Evolutionary conservation across 2,329 filamentous ascomycete species (phyloP), one percentile per base, ranked within the genome.

Genomic region (Aspergillus thermomutatus): DNA sequence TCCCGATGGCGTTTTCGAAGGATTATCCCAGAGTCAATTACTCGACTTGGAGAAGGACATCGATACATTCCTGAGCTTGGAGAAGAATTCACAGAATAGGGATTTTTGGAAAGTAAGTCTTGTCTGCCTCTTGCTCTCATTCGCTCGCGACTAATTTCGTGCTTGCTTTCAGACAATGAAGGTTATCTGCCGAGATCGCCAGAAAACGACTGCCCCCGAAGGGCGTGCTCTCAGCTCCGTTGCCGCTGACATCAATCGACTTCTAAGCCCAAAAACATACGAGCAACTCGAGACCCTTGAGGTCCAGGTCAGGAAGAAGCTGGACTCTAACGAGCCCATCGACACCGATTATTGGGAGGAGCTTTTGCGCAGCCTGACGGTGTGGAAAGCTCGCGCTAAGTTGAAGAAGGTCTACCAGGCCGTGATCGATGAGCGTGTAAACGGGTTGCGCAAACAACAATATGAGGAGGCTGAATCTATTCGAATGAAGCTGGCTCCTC

Each of bases 291-390:
- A 92, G 69, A 84, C 84, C 19, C 80, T 99, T 50, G 93, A 99
- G 75, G 84, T 81, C 61, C 92, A 97, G 77, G 94, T 99, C 72
- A 87, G 86, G 70, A 80, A 82, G 17, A 99, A 99, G 77, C 79
- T 99, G 49, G 83, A 87, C 52, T 95, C 91, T 7, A 88, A 96
- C 69, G 92, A 97, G 69, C 87, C 90, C 9, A 93, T 99, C 63
- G 94, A 99, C 73, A 91, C 90, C 2, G 94, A 99, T 75, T 99
- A 97, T 73, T 99, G 94, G 94, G 91, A 96, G 70, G 91, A 96
- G 70, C 80, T 99, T 17, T 80, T 99, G 59, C 87, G 87, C 63
- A 95, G 88, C 69, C 79, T 99, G 60, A 81, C 89, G 6, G 86
- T 96, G 1, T 97, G 91, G 87, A 97, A 97, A 77, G 91, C 94